Evolutionary conservation across 2,329 filamentous ascomycete species (phyloP).

Genomic region (Arthrobotrys sphaeroides): DNA sequence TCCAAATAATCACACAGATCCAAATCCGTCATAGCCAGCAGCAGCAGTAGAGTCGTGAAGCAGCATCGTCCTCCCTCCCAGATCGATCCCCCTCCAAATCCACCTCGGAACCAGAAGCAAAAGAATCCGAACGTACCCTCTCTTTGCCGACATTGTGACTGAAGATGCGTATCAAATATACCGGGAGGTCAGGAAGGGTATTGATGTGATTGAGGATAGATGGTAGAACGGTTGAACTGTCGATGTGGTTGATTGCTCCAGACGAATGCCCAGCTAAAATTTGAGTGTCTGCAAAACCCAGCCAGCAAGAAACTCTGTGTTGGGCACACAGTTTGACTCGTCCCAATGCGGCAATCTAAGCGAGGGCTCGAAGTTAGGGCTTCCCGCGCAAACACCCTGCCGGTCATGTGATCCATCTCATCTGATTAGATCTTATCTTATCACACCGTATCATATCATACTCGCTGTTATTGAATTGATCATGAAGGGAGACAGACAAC

Average conservation of each 20-base stretch:
- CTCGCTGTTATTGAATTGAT: too few species aligned
- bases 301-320: constrained; percentile 23
- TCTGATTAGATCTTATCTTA: neutral
- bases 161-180: constrained; percentile 35
- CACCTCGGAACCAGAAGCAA: neutral
- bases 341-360: constrained; percentile 8
- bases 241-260: too few species aligned
- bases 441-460: neutral
- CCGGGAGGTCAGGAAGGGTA: neutral
- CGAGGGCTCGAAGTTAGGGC: constrained; percentile 52
- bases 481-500: neutral
- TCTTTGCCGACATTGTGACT: constrained; percentile 49
- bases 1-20: neutral
- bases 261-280: too few species aligned
- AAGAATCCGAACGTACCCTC: constrained; percentile 43
- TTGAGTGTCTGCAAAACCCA: neutral
- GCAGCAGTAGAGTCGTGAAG: constrained; percentile 22
- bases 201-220: neutral
- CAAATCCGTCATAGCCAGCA: constrained; percentile 9
- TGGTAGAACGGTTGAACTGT: too few species aligned
- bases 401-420: neutral
- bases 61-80: constrained; percentile 9
- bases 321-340: neutral
- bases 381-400: neutral
- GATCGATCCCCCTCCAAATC: neutral